phyloP scores from a whole-genome alignment of 139 green algal species.

The Diplosphaera chodatii region DNA sequence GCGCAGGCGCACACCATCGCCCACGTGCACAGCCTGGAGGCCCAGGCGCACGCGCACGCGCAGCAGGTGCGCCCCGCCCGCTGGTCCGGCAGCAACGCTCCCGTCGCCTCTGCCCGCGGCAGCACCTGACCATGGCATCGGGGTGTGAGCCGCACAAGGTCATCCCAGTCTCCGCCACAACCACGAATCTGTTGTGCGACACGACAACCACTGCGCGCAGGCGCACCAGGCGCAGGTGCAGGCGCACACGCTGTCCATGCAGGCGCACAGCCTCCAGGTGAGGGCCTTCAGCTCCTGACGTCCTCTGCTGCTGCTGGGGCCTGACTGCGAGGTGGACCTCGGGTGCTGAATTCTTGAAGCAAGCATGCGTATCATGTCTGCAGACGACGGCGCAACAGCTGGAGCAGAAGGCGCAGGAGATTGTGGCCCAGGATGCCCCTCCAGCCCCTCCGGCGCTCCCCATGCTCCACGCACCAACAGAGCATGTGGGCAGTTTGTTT shows the following conservation, averaged over 20 bases:
- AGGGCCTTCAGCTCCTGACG: neutral
- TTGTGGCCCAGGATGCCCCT: neutral
- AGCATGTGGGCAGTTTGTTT: neutral
- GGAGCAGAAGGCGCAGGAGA: conserved; percentile 8
- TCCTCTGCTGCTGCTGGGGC: neutral
- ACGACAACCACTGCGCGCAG: too few relatives aligned
- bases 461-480: neutral
- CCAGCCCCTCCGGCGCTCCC: neutral
- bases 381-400: conserved; percentile 18
- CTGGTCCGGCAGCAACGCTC: too few relatives aligned
- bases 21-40: conserved; percentile 31
- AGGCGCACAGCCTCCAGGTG: conserved; percentile 13
- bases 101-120: too few relatives aligned
- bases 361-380: neutral
- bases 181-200: too few relatives aligned
- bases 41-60: conserved; percentile 44
- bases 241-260: conserved; percentile 24
- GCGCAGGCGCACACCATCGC: conserved; percentile 27
- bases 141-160: too few relatives aligned
- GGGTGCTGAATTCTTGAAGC: neutral
- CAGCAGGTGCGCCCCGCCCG: too few relatives aligned
- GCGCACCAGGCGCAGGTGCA: conserved; percentile 36
- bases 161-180: too few relatives aligned
- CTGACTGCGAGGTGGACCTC: too few relatives aligned
- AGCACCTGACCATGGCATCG: too few relatives aligned